Conservation (phyloP, 768 basidiomycete genomes). For the Phanerochaete carnosa region DNA sequence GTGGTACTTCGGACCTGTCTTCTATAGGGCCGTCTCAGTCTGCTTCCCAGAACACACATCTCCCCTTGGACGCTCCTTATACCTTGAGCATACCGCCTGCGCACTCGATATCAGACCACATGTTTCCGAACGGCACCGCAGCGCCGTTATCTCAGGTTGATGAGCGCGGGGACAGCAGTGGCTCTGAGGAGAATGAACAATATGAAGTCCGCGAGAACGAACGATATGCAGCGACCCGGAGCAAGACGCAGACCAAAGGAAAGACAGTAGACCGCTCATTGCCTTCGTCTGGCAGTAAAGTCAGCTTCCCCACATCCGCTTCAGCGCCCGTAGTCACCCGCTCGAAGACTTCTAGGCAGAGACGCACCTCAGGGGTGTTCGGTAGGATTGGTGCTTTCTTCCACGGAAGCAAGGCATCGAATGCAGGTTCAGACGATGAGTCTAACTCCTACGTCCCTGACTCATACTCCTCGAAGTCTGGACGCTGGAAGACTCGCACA, state of each 20-base stretch:
- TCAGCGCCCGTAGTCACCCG: not conserved
- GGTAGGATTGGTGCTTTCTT: slow-evolving; percentile 48
- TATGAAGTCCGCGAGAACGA: slow-evolving; percentile 55
- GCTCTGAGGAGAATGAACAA: slow-evolving; percentile 31
- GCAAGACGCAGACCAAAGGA: slow-evolving; percentile 9
- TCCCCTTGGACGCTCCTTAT: slow-evolving; percentile 18
- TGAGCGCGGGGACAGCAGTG: slow-evolving; percentile 30
- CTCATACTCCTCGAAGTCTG: not conserved
- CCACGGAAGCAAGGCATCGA: slow-evolving; percentile 13
- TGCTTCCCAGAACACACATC: slow-evolving; percentile 53
- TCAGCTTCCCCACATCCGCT: slow-evolving; percentile 3
- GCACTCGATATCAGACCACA: slow-evolving; percentile 43
- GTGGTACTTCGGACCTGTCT: slow-evolving; percentile 48
- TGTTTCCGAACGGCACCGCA: slow-evolving; percentile 23
- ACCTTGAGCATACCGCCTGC: slow-evolving; percentile 45
- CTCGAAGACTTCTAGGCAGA: slow-evolving; percentile 6
- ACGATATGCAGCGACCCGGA: slow-evolving; percentile 33
- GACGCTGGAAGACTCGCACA: slow-evolving; percentile 36
- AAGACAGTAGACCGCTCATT: slow-evolving; percentile 4
- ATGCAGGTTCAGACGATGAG: not conserved
- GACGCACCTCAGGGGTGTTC: slow-evolving; percentile 31
- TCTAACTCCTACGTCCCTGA: not conserved
- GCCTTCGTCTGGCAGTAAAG: not conserved
- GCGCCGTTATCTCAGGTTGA: slow-evolving; percentile 13
- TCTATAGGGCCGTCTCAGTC: slow-evolving; percentile 77